A percentile compares a stretch with the other conserved stretches of the same genome.
Evolutionary conservation across 2,329 filamentous ascomycete genomes (phyloP).

Genomic region (Ophiostoma novo-ulmi): DNA sequence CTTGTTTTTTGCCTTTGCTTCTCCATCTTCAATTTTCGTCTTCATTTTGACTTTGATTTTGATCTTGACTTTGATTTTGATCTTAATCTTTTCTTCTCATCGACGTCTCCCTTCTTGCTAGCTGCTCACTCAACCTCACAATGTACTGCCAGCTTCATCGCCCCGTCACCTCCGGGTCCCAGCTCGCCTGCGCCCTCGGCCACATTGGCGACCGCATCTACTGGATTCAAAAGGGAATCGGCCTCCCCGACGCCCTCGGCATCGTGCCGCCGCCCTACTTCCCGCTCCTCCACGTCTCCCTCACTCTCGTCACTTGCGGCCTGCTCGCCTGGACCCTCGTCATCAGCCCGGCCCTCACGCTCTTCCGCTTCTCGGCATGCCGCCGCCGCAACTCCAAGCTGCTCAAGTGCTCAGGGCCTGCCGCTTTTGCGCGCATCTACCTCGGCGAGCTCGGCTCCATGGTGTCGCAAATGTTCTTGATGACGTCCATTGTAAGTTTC

Average conservation of each 20-base stretch:
- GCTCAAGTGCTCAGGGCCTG: background rate
- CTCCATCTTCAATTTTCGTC: too few relatives aligned
- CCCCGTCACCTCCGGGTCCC: constrained; percentile 22
- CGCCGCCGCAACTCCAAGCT: constrained; percentile 18
- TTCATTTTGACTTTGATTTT: background rate
- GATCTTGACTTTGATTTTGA: background rate
- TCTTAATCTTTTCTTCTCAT: background rate
- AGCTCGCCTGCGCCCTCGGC: constrained; percentile 21
- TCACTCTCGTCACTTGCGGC: constrained; percentile 16
- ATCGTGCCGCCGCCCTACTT: constrained; percentile 25
- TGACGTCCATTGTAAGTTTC: constrained; percentile 13
- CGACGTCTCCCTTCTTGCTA: background rate
- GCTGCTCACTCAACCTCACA: background rate
- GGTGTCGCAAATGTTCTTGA: constrained; percentile 15
- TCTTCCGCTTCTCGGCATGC: background rate
- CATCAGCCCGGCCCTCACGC: constrained; percentile 10
- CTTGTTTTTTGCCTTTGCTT: too few relatives aligned
- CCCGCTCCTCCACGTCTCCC: constrained; percentile 23
- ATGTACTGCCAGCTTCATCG: constrained; percentile 25
- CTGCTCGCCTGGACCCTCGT: constrained; percentile 12
- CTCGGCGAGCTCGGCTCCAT: constrained; percentile 7
- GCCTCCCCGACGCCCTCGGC: constrained; percentile 22
- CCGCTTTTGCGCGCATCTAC: constrained; percentile 2
- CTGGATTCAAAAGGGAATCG: constrained; percentile 22
- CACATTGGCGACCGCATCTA: constrained; percentile 23